Percentiles rank a stretch among this genome's conserved stretches.
These are phyloP conservation scores for Vairimorpha ceranae DNA, from an alignment of 371 early-diverging fungal genomes.

Conservation along the genomic window DNA sequence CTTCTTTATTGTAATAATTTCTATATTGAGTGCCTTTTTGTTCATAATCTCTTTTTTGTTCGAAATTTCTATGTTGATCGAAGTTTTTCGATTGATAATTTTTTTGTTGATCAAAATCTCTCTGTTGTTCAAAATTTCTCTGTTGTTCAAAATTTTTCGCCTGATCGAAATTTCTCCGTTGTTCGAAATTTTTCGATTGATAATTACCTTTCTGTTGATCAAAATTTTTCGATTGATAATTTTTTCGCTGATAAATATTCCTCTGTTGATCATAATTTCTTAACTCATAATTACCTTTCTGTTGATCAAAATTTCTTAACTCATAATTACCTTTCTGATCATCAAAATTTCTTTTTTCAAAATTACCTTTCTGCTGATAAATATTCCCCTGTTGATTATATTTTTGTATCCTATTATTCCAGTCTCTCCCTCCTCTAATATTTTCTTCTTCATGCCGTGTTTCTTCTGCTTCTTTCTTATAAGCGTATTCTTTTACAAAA, in stretches of 20 bases:
- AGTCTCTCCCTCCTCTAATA: neutral
- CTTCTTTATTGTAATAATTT: conserved; percentile 9
- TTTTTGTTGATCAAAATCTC: neutral
- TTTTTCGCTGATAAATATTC: neutral
- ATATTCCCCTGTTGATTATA: neutral
- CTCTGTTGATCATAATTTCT: neutral
- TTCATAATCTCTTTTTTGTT: conserved; percentile 9
- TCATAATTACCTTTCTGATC: too few relatives aligned
- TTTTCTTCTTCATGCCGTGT: neutral
- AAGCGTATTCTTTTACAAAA: neutral
- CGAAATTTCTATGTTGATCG: neutral
- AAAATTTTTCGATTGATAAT: neutral
- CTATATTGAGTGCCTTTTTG: too few relatives aligned
- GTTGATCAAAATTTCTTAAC: neutral
- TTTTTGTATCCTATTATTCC: neutral
- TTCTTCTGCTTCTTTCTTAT: neutral
- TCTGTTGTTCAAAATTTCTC: neutral
- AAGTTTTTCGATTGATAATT: neutral
- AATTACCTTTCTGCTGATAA: neutral
- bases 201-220: neutral
- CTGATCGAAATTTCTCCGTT: neutral
- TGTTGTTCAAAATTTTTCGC: neutral
- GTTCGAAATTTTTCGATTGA: neutral
- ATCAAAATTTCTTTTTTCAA: neutral
- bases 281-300: neutral